Evolutionary conservation across 306 rosid genomes (phyloP), one percentile per base, ranked within the genome.

Genomic region (Boehmeria nivea): DNA sequence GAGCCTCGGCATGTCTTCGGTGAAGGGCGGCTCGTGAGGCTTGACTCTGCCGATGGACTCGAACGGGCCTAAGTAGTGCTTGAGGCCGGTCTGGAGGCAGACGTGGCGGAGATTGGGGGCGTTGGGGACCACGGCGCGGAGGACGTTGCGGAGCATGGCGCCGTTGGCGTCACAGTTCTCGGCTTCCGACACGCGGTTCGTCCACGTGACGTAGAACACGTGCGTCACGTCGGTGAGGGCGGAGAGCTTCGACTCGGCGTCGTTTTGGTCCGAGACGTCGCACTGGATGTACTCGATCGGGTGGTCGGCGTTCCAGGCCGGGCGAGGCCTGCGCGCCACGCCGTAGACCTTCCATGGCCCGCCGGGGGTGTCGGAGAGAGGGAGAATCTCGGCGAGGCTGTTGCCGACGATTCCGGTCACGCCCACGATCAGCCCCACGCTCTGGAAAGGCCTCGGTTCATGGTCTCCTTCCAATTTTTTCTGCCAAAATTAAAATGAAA

Each of bases 151-250:
- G 14, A 45, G 25, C 51, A 45, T 45, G 24, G 51, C 24, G 51
- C 51, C 51, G 14, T 45, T 45, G 51, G 14, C 24, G 4, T 0
- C 51, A 22, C 51, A 45, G 4, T 20, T 45, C 24, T 45, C 51
- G 14, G 51, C 20, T 11, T 45, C 51, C 6, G 51, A 4, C 2
- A 10, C 12, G 24, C 51, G 24, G 51, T 18, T 45, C 13, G 51
- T 20, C 51, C 51, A 45, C 24, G 51, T 20, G 51, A 9, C 22
- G 51, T 45, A 45, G 51, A 45, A 45, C 51, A 45, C 51, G 51
- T 45, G 51, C 5, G 51, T 45, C 24, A 45, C 51, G 51, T 45
- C 51, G 51, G 24, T 45, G 4, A 45, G 12, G 22, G 5, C 6
- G 24, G 51, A 45, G 26, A 45, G 51, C 51, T 45, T 45, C 12